These are phyloP conservation scores for Nakazawaea pomicola DNA, from an alignment of 805 yeast species.

Conservation along the genomic window DNA sequence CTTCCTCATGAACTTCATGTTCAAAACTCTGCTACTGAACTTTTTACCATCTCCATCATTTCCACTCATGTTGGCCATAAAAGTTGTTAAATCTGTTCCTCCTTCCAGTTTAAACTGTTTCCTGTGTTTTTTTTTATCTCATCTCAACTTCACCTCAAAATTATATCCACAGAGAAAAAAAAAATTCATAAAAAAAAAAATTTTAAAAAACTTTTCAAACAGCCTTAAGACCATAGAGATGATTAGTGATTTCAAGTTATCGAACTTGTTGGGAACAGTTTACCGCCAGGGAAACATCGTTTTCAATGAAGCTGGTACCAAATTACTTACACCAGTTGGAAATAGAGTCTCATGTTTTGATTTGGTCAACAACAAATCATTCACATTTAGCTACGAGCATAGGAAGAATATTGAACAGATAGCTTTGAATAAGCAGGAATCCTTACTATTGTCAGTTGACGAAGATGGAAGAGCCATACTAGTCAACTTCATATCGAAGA, in stretches of 20 bases:
- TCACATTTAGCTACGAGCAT: slow-evolving; percentile 90
- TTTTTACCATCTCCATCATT: neutral
- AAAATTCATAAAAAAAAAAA: slow-evolving; percentile 3
- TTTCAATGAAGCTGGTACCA: slow-evolving; percentile 82
- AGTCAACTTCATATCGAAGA: slow-evolving; percentile 76
- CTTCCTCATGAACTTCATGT: slow-evolving; percentile 72
- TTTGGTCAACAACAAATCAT: slow-evolving; percentile 75
- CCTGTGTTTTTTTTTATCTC: slow-evolving; percentile 3
- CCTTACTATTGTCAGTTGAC: slow-evolving; percentile 78
- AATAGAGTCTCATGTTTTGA: slow-evolving; percentile 89
- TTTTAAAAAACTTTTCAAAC: slow-evolving; percentile 7
- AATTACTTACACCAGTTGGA: slow-evolving; percentile 87
- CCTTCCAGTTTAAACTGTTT: too few relatives aligned
- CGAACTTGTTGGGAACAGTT: slow-evolving; percentile 90
- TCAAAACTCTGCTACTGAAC: slow-evolving; percentile 67
- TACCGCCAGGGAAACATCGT: slow-evolving; percentile 88
- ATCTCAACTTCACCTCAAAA: slow-evolving; percentile 7
- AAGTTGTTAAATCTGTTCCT: too few relatives aligned
- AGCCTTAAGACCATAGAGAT: slow-evolving; percentile 28
- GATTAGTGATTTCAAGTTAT: slow-evolving; percentile 87
- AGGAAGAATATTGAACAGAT: slow-evolving; percentile 74
- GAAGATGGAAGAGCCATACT: slow-evolving; percentile 90
- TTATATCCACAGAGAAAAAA: slow-evolving; percentile 4
- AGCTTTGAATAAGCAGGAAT: slow-evolving; percentile 79
- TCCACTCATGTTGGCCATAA: neutral